Percentiles rank a stretch among this genome's conserved stretches.
Evolutionary conservation across 2,329 filamentous ascomycete species (phyloP).

Genomic region (Ascocoryne sarcoides): DNA sequence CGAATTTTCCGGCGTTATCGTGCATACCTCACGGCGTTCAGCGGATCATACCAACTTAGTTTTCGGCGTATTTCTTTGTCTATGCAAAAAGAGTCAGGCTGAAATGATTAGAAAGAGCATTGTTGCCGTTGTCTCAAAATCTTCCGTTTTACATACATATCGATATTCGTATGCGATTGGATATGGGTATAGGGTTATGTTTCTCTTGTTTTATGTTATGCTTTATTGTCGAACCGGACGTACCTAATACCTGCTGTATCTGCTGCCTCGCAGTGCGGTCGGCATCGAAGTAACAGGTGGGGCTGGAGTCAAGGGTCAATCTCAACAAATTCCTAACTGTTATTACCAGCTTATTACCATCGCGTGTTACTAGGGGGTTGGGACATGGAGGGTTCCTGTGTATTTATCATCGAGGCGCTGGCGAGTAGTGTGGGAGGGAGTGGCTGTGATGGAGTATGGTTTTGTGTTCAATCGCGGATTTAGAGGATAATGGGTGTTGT

Average conservation of each 20-base stretch:
- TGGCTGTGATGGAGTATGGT: too few relatives aligned
- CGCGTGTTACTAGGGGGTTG: slow-evolving; percentile 8
- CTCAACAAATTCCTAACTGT: slow-evolving; percentile 19
- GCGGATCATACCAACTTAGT: slow-evolving; percentile 25
- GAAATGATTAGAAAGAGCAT: slow-evolving; percentile 23
- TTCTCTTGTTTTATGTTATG: slow-evolving; percentile 24
- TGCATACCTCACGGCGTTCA: slow-evolving; percentile 28
- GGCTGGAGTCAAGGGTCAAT: slow-evolving; percentile 21
- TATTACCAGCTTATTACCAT: slow-evolving; percentile 13
- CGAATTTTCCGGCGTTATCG: slow-evolving; percentile 27
- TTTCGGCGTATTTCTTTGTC: slow-evolving; percentile 22
- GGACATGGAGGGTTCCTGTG: slow-evolving; percentile 24
- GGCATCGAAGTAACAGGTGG: slow-evolving; percentile 14
- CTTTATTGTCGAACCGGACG: slow-evolving; percentile 19
- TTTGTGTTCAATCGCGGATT: too few relatives aligned
- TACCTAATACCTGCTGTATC: slow-evolving; percentile 24
- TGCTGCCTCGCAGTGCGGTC: slow-evolving; percentile 17
- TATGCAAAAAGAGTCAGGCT: slow-evolving; percentile 26
- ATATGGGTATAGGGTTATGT: slow-evolving; percentile 17
- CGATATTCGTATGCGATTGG: slow-evolving; percentile 16
- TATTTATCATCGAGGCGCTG: slow-evolving; percentile 24
- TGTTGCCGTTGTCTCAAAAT: slow-evolving; percentile 21
- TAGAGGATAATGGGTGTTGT: too few relatives aligned
- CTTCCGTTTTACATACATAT: slow-evolving; percentile 23
- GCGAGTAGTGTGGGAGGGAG: too few relatives aligned